A percentile compares a stretch with the other conserved stretches of the same genome.
Conservation (phyloP, 805 yeast genomes). For the Wickerhamomyces xylosicus region DNA sequence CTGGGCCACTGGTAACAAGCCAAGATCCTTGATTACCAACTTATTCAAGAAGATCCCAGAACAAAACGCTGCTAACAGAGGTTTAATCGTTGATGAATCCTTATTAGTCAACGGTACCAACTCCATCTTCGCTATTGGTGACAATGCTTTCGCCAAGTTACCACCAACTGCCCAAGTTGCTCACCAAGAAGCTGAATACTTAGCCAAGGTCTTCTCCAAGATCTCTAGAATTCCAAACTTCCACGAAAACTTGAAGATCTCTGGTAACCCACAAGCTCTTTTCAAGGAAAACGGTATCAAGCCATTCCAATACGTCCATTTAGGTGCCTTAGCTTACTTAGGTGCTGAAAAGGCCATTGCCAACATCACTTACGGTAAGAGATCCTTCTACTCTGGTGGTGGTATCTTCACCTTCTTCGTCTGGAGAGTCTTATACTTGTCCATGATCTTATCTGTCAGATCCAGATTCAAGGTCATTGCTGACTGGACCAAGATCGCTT, state of each 20-base stretch:
- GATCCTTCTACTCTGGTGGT: constrained; percentile 76
- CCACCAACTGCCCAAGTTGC: constrained; percentile 99
- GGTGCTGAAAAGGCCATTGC: constrained; percentile 94
- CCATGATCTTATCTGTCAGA: constrained; percentile 82
- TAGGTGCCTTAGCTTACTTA: constrained; percentile 87
- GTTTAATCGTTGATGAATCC: constrained; percentile 70
- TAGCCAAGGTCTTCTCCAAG: constrained; percentile 64
- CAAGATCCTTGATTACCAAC: constrained; percentile 61
- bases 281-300: constrained; percentile 38
- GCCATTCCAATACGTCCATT: constrained; percentile 76
- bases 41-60: constrained; percentile 64
- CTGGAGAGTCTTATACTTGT: constrained; percentile 88
- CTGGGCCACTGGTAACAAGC: constrained; percentile 96
- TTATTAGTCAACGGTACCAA: constrained; percentile 73
- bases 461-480: constrained; percentile 77
- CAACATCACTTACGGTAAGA: constrained; percentile 69
- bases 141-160: constrained; percentile 78
- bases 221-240: constrained; percentile 28
- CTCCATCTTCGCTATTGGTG: constrained; percentile 85
- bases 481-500: constrained; percentile 82
- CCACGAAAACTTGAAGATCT: constrained; percentile 25
- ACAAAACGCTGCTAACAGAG: constrained; percentile 79
- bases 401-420: constrained; percentile 82
- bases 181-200: constrained; percentile 80
- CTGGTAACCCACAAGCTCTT: constrained; percentile 28